Percentiles rank a stretch among this genome's conserved stretches.
Conservation (phyloP, 1,284 basidiomycete species). For the Sphagnurus paluster region DNA sequence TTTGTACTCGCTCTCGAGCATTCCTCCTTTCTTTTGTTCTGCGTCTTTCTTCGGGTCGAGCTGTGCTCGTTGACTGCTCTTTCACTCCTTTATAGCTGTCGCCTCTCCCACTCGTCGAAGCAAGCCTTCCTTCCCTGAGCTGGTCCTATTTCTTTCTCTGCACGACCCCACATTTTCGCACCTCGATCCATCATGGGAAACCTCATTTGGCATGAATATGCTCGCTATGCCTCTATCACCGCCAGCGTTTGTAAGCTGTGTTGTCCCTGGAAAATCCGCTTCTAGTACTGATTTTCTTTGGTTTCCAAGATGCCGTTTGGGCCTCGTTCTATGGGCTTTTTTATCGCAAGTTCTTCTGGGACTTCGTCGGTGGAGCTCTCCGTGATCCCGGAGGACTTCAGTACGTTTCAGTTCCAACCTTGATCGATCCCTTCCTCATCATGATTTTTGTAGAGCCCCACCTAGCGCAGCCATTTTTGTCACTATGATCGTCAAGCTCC, state of each 20-base stretch:
- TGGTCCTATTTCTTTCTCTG: constrained; percentile 25
- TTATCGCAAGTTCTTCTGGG: constrained; percentile 92
- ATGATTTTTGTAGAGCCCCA: constrained; percentile 53
- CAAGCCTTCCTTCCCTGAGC: constrained; percentile 32
- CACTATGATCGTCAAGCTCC: constrained; percentile 70
- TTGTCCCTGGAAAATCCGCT: neutral
- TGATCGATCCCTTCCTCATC: constrained; percentile 3
- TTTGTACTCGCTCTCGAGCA: constrained; percentile 20
- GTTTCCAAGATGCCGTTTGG: constrained; percentile 70
- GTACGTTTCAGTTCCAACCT: constrained; percentile 46
- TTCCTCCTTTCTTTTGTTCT: constrained; percentile 27
- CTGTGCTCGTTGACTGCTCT: constrained; percentile 51
- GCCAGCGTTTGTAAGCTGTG: constrained; percentile 71
- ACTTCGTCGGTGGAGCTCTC: constrained; percentile 70
- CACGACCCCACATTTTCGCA: constrained; percentile 17
- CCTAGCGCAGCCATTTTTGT: constrained; percentile 64
- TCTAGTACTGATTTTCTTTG: constrained; percentile 11
- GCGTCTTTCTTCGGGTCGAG: constrained; percentile 41
- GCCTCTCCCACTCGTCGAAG: constrained; percentile 27
- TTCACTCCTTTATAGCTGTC: constrained; percentile 31
- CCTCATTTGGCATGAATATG: constrained; percentile 81
- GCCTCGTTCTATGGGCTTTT: constrained; percentile 74
- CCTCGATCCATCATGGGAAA: constrained; percentile 63
- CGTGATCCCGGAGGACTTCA: constrained; percentile 78
- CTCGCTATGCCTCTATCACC: constrained; percentile 69